phyloP scores from a whole-genome alignment of 805 yeast genomes.

The Saturnispora hagleri region DNA sequence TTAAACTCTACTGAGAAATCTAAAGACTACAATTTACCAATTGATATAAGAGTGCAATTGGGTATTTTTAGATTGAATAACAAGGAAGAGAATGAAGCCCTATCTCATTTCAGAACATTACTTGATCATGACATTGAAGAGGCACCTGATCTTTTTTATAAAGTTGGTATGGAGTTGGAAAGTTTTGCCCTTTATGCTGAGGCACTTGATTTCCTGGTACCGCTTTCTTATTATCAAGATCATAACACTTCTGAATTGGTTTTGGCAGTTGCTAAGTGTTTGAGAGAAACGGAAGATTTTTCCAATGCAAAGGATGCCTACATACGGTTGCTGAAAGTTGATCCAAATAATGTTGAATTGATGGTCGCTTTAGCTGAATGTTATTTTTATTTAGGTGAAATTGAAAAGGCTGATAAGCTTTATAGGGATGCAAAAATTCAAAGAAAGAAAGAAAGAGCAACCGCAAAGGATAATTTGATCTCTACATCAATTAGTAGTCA shows the following conservation, averaged over 20 bases:
- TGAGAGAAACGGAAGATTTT: constrained; percentile 62
- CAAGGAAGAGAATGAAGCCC: constrained; percentile 60
- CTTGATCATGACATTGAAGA: constrained; percentile 45
- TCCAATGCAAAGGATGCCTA: constrained; percentile 55
- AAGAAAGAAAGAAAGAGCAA: constrained; percentile 26
- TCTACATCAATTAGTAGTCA: constrained; percentile 6
- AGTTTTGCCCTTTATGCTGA: constrained; percentile 62
- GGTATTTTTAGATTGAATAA: constrained; percentile 64
- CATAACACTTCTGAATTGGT: constrained; percentile 43
- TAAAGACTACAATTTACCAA: constrained; percentile 51
- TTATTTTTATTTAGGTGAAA: constrained; percentile 54
- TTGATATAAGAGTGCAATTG: constrained; percentile 77
- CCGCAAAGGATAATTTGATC: constrained; percentile 21
- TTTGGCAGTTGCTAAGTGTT: constrained; percentile 65
- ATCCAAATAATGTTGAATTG: constrained; percentile 61
- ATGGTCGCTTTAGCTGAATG: constrained; percentile 78
- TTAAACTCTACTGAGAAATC: constrained; percentile 32
- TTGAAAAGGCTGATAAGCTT: constrained; percentile 44
- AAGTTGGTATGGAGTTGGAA: constrained; percentile 69
- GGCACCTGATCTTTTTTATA: constrained; percentile 62
- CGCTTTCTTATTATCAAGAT: constrained; percentile 48
- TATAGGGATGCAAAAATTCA: constrained; percentile 45
- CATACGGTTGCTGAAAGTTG: constrained; percentile 40
- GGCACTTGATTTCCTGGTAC: constrained; percentile 59
- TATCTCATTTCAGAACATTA: constrained; percentile 55